Conservation (phyloP, 352 stramenopile genomes). For the Phytophthora parvispora region DNA sequence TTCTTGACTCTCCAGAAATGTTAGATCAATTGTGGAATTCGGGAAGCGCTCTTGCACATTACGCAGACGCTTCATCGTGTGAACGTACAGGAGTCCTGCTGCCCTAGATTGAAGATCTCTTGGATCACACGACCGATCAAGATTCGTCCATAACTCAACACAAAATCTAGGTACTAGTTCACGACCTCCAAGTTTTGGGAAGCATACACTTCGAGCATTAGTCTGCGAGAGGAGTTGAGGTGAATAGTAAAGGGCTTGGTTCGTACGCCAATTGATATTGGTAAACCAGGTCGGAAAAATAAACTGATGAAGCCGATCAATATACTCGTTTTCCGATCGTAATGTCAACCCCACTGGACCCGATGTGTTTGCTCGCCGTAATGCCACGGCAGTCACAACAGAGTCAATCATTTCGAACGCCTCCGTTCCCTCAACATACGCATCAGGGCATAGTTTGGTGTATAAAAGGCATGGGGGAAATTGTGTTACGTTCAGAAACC, state of each 20-base stretch:
- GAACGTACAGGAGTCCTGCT: neutral
- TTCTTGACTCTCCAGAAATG: conserved; percentile 18
- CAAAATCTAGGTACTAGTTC: conserved; percentile 6
- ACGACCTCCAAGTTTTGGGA: neutral
- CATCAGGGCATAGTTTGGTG: neutral
- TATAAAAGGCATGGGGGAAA: conserved; percentile 37
- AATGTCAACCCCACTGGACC: too few relatives aligned
- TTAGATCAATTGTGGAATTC: conserved; percentile 10
- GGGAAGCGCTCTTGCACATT: conserved; percentile 2
- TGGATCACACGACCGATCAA: conserved; percentile 3
- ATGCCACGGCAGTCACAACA: neutral
- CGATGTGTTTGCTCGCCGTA: neutral
- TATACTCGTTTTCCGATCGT: conserved; percentile 22
- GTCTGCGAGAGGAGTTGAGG: conserved; percentile 1
- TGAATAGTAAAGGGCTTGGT: conserved; percentile 34
- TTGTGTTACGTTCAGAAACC: conserved; percentile 5
- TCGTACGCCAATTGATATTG: conserved; percentile 26
- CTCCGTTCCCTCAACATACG: too few relatives aligned
- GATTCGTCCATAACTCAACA: conserved; percentile 18
- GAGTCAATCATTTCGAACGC: conserved; percentile 37
- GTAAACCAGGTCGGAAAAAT: conserved; percentile 33
- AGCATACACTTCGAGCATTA: conserved; percentile 9
- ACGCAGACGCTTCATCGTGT: conserved; percentile 3
- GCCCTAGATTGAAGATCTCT: neutral
- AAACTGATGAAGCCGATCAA: conserved; percentile 45